Evolutionary conservation across 257 asterid species (phyloP), one percentile per base, ranked within the genome.

Genomic region (Ligustrum vulgare): DNA sequence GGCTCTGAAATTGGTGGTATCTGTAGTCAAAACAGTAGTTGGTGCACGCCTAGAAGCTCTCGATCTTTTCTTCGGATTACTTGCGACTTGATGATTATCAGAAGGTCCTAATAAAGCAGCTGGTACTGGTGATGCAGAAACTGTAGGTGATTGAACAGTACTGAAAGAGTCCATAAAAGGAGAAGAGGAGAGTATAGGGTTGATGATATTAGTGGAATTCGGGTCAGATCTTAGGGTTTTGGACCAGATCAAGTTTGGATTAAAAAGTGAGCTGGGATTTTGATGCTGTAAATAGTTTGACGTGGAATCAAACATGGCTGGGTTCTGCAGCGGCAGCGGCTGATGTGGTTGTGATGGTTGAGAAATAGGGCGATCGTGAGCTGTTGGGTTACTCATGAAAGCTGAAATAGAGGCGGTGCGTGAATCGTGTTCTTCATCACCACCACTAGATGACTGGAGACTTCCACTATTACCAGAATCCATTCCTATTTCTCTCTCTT

Each of bases 1-100:
- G 82, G 98, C 96, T 83, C 97, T 70, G 90, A 93, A 93, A 80
- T 91, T 93, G 23, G 82, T 73, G 71, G 96, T 86, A 64, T 93
- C 95, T 0, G 98, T 93, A 3, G 94, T 91, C 69, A 93, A 80
- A 12, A 93, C 96, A 11, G 97, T 91, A 0, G 98, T 93, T 6
- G 97, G 97, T 1, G 96, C 96, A 10, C 97, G 93, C 75, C 97
- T 75, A 11, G 98, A 91, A 1, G 96, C 98, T 74, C 98, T 81
- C 0, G 98, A 82, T 69, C 97, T 82, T 80, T 93, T 93, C 87
- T 82, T 88, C 5, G 95, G 82, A 77, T 86, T 91, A n/a, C 93
- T 91, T 51, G 77, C 82, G 75, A 63, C 13, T 23, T 23, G 86
- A 25, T 39, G 8, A 39, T 34, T 72, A 23, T 60, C 66, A 3